Conservation (phyloP, 192 early-diverging fungal species). For the Mortierella antarctica region DNA sequence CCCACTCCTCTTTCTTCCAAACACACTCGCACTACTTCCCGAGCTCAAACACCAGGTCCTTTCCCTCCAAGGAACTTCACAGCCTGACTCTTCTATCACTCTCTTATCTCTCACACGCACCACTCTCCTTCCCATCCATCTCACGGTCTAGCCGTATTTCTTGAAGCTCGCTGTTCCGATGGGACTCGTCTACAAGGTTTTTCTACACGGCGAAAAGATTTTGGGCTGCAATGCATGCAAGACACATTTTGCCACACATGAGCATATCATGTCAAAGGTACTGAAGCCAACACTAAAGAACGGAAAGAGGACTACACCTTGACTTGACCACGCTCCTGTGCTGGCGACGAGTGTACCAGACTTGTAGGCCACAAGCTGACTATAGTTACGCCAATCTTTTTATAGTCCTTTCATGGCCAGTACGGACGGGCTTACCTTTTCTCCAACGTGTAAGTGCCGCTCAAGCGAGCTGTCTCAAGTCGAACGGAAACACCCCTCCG, state of each 20-base stretch:
- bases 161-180: slow-evolving; percentile 29
- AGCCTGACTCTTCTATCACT: too few species aligned
- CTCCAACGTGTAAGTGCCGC: slow-evolving; percentile 59
- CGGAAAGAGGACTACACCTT: too few species aligned
- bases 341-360: not conserved
- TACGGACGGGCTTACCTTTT: slow-evolving; percentile 77
- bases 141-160: not conserved
- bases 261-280: slow-evolving; percentile 64
- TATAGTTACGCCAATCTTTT: not conserved
- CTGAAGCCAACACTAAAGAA: not conserved
- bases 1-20: not conserved
- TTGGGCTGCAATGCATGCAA: slow-evolving; percentile 61
- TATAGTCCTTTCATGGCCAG: slow-evolving; percentile 67
- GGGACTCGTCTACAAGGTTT: slow-evolving; percentile 64
- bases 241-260: slow-evolving; percentile 62
- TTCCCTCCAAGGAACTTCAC: too few species aligned
- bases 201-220: slow-evolving; percentile 56
- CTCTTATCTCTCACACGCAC: not conserved
- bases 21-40: not conserved
- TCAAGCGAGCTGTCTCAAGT: not conserved
- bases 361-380: not conserved
- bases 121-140: not conserved
- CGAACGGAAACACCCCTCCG: not conserved
- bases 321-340: not conserved
- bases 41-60: not conserved